Percentiles rank a stretch among this genome's conserved stretches.
Conservation (phyloP, 441 rosid species). For the Pelargonium myrrhifolium region DNA sequence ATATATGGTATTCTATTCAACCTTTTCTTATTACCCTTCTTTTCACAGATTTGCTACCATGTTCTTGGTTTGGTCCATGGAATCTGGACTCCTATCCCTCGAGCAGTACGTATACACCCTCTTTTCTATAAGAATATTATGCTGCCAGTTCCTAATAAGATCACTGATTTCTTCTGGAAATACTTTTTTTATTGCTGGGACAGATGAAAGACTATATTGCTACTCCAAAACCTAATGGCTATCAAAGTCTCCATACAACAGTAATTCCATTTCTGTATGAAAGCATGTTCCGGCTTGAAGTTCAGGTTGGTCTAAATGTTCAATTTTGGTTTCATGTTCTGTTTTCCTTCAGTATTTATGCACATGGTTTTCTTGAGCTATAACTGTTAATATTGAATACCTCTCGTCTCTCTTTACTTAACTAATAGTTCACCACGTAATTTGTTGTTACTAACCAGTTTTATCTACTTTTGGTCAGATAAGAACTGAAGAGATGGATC, state of each 20-base stretch:
- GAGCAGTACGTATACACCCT: constrained; percentile 51
- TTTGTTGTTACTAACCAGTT: constrained; percentile 3
- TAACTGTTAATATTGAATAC: not conserved
- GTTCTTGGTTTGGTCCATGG: constrained; percentile 92
- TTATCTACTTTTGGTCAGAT: constrained; percentile 40
- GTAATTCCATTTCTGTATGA: constrained; percentile 96
- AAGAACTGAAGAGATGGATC: constrained; percentile 95
- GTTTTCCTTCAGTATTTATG: not conserved
- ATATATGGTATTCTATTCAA: constrained; percentile 8
- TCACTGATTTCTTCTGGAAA: constrained; percentile 8
- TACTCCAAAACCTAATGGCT: constrained; percentile 97
- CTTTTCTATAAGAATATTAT: constrained; percentile 8
- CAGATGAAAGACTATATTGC: constrained; percentile 99
- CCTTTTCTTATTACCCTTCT: constrained; percentile 22
- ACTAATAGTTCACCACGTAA: not conserved
- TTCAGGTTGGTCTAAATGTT: constrained; percentile 53
- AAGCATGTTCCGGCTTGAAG: constrained; percentile 93
- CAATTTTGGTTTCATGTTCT: constrained; percentile 10
- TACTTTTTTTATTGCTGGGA: constrained; percentile 13
- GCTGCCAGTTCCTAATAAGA: not conserved
- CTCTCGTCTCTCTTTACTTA: constrained; percentile 2
- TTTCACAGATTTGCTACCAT: constrained; percentile 90
- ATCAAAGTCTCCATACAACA: constrained; percentile 93
- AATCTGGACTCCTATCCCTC: constrained; percentile 94
- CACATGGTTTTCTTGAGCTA: not conserved